Conservation (phyloP, 2,329 filamentous ascomycete species). For the Albophoma yamanashiensis region DNA sequence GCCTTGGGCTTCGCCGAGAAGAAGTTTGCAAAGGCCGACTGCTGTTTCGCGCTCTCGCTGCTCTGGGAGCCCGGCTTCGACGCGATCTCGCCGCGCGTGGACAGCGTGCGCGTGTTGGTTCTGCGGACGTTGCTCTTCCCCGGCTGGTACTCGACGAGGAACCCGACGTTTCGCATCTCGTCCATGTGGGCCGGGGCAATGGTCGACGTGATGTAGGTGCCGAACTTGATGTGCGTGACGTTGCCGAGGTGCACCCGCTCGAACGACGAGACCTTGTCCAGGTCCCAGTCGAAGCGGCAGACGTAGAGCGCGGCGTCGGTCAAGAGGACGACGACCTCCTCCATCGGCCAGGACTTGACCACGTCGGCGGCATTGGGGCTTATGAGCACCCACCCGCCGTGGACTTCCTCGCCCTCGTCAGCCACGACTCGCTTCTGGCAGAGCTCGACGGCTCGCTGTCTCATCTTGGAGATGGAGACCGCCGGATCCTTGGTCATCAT, state of each 20-base stretch:
- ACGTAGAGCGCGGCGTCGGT: constrained; percentile 80
- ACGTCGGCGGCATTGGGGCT: constrained; percentile 65
- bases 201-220: constrained; percentile 85
- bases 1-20: constrained; percentile 26
- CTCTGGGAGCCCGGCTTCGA: constrained; percentile 11
- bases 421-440: constrained; percentile 79
- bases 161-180: constrained; percentile 69
- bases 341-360: constrained; percentile 61
- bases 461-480: constrained; percentile 72
- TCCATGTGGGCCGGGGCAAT: constrained; percentile 69
- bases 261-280: constrained; percentile 89
- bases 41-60: constrained; percentile 13
- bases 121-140: constrained; percentile 61
- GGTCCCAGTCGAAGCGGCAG: constrained; percentile 88
- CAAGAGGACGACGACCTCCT: constrained; percentile 79
- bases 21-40: constrained; percentile 28
- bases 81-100: constrained; percentile 29
- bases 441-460: constrained; percentile 82
- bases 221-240: constrained; percentile 61
- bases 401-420: constrained; percentile 72
- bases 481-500: constrained; percentile 92
- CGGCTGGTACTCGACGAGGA: constrained; percentile 68
- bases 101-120: constrained; percentile 78
- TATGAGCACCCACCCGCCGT: constrained; percentile 81
- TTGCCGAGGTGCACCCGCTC: constrained; percentile 73